Base-by-base conservation (phyloP, 768 basidiomycete species). In the Russula foetens region DNA sequence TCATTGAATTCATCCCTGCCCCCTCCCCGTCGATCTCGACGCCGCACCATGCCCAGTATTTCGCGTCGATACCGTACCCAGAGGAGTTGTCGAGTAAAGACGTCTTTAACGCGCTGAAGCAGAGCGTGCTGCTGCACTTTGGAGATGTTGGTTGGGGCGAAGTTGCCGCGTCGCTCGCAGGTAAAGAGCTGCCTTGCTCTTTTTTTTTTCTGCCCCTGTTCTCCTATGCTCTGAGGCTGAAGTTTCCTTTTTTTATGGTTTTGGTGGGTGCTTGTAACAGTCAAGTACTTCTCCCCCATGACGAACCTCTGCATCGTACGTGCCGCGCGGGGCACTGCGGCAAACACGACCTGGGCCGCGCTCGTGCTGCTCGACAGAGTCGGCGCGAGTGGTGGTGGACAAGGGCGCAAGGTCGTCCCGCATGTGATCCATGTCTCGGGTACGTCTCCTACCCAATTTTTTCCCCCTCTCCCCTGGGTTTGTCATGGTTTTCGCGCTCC, bases 101-200 rank as follows among this genome's bases (percentile, higher is more conserved):
- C 23, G 80, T 94, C 53, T 90, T 82, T 73, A 70, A 76, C 3
- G 84, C 90, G 0, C 69, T 94, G 33, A 84, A 82, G 67, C 83
- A 87, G 68, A 86, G 84, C 66, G 74, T 91, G 14, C 67, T 90
- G 54, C 70, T 70, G 17, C 84, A 92, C 66, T 94, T 92, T 69
- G 92, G 92, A 3, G 90, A 93, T 69, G 77, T 82, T 0, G 92
- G 92, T 5, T 95, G 92, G 92, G 92, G 91, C 26, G 80, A 86
- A 11, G 82, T 94, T 3, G 87, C 82, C 0, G 70, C 81, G 35
- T 87, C 86, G 3, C 73, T 95, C 60, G 84, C 78, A 23, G 85
- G 92, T 90, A 59, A 33, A 9, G n/a, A n/a, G n/a, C n/a, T n/a
- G n/a, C n/a, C n/a, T n/a, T n/a, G n/a, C n/a, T n/a, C n/a, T n/a